A percentile compares a stretch with the other conserved stretches of the same genome.
phyloP scores from a whole-genome alignment of 148 eudicot species.

The Fagopyrum esculentum region DNA sequence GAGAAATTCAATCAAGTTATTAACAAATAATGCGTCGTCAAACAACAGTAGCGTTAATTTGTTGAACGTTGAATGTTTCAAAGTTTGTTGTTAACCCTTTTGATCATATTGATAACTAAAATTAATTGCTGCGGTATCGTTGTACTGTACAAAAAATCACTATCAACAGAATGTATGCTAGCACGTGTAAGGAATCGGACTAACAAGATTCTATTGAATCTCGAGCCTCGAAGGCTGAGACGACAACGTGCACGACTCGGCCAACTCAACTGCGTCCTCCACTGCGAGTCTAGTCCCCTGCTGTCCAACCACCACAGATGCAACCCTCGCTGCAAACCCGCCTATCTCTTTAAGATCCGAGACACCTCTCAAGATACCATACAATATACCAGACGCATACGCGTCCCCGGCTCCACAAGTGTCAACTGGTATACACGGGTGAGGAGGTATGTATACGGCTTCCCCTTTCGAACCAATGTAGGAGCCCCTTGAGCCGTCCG shows the following conservation, averaged over 20 bases:
- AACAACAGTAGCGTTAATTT: not conserved
- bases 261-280: conserved; percentile 69
- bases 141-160: conserved; percentile 7
- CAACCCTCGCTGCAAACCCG: conserved; percentile 70
- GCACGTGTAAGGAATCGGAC: not conserved
- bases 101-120: too few relatives aligned
- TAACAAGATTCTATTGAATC: not conserved
- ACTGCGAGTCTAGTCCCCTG: conserved; percentile 92
- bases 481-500: conserved; percentile 87
- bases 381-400: conserved; percentile 80
- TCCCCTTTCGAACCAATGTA: conserved; percentile 89
- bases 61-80: not conserved
- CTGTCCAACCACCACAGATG: conserved; percentile 86
- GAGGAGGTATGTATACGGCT: conserved; percentile 81
- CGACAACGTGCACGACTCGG: conserved; percentile 27
- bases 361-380: conserved; percentile 61
- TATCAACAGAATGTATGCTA: not conserved
- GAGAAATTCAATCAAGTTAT: too few relatives aligned
- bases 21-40: not conserved
- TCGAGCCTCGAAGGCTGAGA: conserved; percentile 10
- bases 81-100: too few relatives aligned
- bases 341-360: conserved; percentile 79
- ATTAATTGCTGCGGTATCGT: not conserved
- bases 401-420: conserved; percentile 99
- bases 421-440: conserved; percentile 77